phyloP scores from a whole-genome alignment of 1,139 yeast genomes.

The Yamadazyma kanchanaburiensis region DNA sequence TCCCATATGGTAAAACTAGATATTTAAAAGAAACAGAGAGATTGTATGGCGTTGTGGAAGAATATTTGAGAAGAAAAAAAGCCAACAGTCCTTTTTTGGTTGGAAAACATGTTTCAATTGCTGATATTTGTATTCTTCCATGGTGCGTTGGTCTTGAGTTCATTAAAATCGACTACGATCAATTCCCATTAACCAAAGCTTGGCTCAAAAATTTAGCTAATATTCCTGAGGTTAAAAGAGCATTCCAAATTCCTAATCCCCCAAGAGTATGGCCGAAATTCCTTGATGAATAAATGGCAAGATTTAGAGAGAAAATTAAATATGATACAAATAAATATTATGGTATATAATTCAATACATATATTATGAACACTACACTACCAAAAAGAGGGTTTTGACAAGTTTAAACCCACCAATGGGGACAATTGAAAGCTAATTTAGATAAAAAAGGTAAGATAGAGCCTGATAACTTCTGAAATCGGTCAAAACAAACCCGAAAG shows the following conservation, averaged over 20 bases:
- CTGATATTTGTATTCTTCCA: constrained; percentile 47
- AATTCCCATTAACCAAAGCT: constrained; percentile 40
- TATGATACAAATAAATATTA: no score
- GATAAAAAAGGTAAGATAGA: no score
- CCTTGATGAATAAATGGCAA: neutral
- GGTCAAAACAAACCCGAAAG: no score
- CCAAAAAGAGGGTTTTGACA: no score
- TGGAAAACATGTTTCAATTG: constrained; percentile 52
- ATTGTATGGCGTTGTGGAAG: constrained; percentile 51
- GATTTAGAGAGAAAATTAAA: no score
- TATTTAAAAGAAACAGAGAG: constrained; percentile 51
- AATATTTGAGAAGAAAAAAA: constrained; percentile 33
- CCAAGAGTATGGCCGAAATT: constrained; percentile 8
- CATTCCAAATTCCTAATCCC: constrained; percentile 13
- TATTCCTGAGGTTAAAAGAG: constrained; percentile 37
- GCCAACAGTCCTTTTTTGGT: constrained; percentile 50
- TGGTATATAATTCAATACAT: no score
- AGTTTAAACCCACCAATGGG: no score
- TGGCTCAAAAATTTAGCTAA: constrained; percentile 41
- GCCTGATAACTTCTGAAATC: no score
- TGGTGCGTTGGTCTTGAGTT: constrained; percentile 22
- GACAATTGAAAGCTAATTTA: no score
- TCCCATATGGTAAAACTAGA: constrained; percentile 51
- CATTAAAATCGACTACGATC: constrained; percentile 33
- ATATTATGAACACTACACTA: no score